Evolutionary conservation across 768 basidiomycete genomes (phyloP), one percentile per base, ranked within the genome.

Genomic region (Mycena leptocephala): DNA sequence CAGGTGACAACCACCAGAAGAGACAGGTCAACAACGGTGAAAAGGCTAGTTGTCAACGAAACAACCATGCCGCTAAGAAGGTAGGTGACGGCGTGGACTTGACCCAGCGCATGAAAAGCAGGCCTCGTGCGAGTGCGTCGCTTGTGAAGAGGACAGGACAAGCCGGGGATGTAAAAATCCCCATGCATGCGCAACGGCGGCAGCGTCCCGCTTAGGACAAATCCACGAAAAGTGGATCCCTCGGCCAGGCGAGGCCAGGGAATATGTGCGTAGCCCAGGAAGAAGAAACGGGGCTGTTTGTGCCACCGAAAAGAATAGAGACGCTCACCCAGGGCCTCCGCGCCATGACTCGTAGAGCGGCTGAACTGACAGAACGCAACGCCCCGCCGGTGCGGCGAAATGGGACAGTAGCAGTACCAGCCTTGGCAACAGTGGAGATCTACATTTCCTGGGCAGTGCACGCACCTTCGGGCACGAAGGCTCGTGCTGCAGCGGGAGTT

Each of bases 201-300:
- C 30, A 2, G 39, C 22, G 7, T 18, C 33, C 2, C 30, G 59
- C 39, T 48, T n/a, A n/a, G n/a, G n/a, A n/a, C n/a, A n/a, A n/a
- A n/a, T n/a, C n/a, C n/a, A n/a, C n/a, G n/a, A n/a, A 2, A 71
- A 48, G 46, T 71, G 70, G 70, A 46, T 58, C 43, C 70, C 70
- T 13, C 8, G 26, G n/a, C 22, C 37, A 6, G 58, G 33, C 4
- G 58, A 61, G 26, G 55, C 32, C 32, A 4, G 33, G 35, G 4
- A 26, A 24, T 8, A 28, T 7, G 53, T 26, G 24, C 10, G 53
- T 26, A 56, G 53, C 10, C n/a, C 24, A 8, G 3, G 53, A 28
- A 5, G 33, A n/a, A 4, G 33, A 61, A 11, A 22, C 16, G 5
- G 58, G 30, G 22, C 7, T 22, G 9, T 61, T 61, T n/a, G 14